Evolutionary conservation across 176 grass and related monocot species (phyloP).

Genomic region (Oryza meridionalis): DNA sequence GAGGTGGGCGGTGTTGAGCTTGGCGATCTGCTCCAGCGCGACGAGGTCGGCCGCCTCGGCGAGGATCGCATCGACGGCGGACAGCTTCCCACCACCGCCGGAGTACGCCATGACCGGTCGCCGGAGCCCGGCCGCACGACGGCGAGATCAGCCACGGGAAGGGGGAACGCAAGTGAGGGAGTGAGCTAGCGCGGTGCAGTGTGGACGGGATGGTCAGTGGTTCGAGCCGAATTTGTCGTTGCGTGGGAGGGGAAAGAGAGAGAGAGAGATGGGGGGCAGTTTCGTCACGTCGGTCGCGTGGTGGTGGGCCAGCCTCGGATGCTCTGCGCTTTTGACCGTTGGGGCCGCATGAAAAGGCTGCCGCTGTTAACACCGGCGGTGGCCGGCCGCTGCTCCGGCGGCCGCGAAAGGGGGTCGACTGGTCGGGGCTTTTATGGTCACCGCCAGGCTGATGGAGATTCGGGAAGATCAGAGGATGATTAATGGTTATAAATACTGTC

Average conservation of each 20-base stretch:
- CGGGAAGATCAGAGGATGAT: not conserved
- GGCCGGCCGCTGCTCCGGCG: constrained; percentile 15
- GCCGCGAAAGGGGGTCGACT: not conserved
- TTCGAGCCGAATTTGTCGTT: not conserved
- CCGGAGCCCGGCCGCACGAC: not conserved
- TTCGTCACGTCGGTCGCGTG: constrained; percentile 38
- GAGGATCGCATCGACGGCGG: constrained; percentile 71
- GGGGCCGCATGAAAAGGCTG: constrained; percentile 10
- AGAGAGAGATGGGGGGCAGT: not conserved
- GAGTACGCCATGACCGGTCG: constrained; percentile 44
- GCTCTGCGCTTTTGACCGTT: constrained; percentile 39
- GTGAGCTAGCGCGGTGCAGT: not conserved
- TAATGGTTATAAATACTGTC: not conserved
- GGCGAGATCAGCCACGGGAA: constrained; percentile 20
- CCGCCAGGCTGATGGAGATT: not conserved
- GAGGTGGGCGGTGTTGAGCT: constrained; percentile 84
- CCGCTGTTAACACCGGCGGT: not conserved
- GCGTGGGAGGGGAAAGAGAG: not conserved
- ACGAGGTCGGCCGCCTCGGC: constrained; percentile 66
- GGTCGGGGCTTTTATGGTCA: constrained; percentile 1
- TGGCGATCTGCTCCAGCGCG: constrained; percentile 72
- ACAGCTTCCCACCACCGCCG: constrained; percentile 18
- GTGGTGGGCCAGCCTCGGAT: constrained; percentile 32
- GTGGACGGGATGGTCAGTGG: not conserved
- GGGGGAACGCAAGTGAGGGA: too few relatives aligned